phyloP scores from a whole-genome alignment of 1,139 yeast genomes.

The Pichia sp. region DNA sequence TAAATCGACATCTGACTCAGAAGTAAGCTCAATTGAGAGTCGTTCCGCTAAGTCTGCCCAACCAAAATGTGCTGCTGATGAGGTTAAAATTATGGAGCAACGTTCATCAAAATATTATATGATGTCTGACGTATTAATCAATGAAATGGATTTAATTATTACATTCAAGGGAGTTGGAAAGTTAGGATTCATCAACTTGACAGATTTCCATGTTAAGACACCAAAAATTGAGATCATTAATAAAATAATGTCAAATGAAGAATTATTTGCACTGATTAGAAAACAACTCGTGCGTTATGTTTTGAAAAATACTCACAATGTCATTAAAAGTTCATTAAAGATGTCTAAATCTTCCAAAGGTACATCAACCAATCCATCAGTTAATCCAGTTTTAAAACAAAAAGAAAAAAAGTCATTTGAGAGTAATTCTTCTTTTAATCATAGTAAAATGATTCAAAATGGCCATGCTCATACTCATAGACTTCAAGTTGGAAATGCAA shows the following conservation, averaged over 20 bases:
- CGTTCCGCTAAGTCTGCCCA: neutral
- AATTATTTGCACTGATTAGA: constrained; percentile 55
- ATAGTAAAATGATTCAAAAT: too few relatives aligned
- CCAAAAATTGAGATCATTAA: constrained; percentile 62
- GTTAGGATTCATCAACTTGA: constrained; percentile 63
- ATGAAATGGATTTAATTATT: constrained; percentile 48
- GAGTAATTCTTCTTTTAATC: too few relatives aligned
- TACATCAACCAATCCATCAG: constrained; percentile 8
- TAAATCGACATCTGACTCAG: neutral
- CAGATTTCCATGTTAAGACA: constrained; percentile 55
- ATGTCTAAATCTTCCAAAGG: constrained; percentile 11
- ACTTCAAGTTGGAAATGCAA: too few relatives aligned
- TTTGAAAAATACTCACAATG: constrained; percentile 69
- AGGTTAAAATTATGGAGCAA: constrained; percentile 44
- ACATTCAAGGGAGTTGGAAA: constrained; percentile 76
- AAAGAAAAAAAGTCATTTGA: constrained; percentile 1
- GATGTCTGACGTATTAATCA: constrained; percentile 50
- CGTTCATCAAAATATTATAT: constrained; percentile 44
- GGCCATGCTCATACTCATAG: neutral
- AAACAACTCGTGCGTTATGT: constrained; percentile 65
- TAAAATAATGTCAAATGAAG: constrained; percentile 76
- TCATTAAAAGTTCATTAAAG: constrained; percentile 59
- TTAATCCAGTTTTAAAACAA: constrained; percentile 10
- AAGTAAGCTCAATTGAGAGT: neutral
- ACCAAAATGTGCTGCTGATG: constrained; percentile 18